Percentiles rank a stretch among this genome's conserved stretches.
phyloP scores from a whole-genome alignment of 768 basidiomycete genomes.

The Mycena latifolia region DNA sequence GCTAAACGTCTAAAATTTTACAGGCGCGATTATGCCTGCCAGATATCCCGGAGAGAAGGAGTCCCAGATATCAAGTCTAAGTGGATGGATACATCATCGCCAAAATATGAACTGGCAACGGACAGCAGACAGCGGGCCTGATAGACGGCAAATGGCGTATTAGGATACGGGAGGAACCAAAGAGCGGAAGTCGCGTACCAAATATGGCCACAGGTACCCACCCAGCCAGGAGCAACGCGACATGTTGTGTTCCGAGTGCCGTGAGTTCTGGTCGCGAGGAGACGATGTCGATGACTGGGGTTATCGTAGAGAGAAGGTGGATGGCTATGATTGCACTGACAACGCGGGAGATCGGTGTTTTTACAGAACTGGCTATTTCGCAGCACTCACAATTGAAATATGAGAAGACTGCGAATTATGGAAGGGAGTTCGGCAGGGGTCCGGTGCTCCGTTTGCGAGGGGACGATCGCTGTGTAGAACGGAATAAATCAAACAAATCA shows the following conservation, averaged over 20 bases:
- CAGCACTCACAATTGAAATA: not conserved
- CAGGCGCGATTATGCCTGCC: no score
- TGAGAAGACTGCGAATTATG: not conserved
- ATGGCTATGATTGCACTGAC: slow-evolving; percentile 7
- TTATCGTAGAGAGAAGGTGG: slow-evolving; percentile 29
- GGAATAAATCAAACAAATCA: not conserved
- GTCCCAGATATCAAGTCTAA: no score
- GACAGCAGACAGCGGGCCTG: slow-evolving; percentile 25
- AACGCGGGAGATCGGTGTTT: not conserved
- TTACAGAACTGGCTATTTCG: not conserved
- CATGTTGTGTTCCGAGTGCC: slow-evolving; percentile 33
- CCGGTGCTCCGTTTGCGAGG: not conserved
- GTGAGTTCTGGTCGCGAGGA: slow-evolving; percentile 12
- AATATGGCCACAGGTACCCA: slow-evolving; percentile 32
- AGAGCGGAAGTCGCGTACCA: not conserved
- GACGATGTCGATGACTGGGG: slow-evolving; percentile 26
- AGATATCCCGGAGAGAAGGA: no score
- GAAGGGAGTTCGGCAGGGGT: slow-evolving; percentile 21
- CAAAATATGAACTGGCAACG: slow-evolving; percentile 22
- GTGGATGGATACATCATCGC: no score
- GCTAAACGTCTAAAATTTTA: no score
- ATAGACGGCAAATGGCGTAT: not conserved
- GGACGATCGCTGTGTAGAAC: not conserved
- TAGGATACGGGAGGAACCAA: not conserved
- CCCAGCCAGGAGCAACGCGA: slow-evolving; percentile 30